Conservation (phyloP, 169 alveolate genomes). For the Cryptosporidium baileyi region DNA sequence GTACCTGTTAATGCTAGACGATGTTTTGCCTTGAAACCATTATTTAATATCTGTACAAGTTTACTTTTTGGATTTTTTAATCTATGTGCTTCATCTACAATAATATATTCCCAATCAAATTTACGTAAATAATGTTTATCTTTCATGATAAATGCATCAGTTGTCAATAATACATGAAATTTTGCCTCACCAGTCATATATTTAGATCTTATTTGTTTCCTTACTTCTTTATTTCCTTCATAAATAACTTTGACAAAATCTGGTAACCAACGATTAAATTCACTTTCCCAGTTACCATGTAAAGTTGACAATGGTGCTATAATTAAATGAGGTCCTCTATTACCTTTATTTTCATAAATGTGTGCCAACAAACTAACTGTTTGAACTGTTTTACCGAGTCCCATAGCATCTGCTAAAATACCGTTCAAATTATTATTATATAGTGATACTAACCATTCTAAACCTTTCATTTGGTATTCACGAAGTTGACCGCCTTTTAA, state of each 20-base stretch:
- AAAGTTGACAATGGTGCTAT: constrained; percentile 94
- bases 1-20: constrained; percentile 91
- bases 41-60: constrained; percentile 78
- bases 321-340: constrained; percentile 92
- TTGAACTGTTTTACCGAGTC: constrained; percentile 93
- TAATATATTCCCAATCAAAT: constrained; percentile 91
- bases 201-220: constrained; percentile 72
- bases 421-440: constrained; percentile 94
- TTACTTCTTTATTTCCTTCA: constrained; percentile 75
- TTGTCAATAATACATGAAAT: constrained; percentile 74
- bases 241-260: constrained; percentile 85
- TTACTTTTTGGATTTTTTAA: constrained; percentile 93
- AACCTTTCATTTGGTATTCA: constrained; percentile 90
- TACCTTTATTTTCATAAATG: constrained; percentile 85
- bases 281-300: constrained; percentile 93
- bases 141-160: constrained; percentile 74
- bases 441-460: constrained; percentile 93
- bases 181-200: constrained; percentile 72
- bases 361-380: constrained; percentile 90
- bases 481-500: constrained; percentile 88
- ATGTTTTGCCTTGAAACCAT: constrained; percentile 76
- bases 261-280: constrained; percentile 95
- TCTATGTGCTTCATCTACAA: constrained; percentile 95
- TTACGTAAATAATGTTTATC: constrained; percentile 81
- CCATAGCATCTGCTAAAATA: constrained; percentile 95